Evolutionary conservation across 106 monocot genomes (phyloP).

Genomic region (Apostasia shenzhenica): DNA sequence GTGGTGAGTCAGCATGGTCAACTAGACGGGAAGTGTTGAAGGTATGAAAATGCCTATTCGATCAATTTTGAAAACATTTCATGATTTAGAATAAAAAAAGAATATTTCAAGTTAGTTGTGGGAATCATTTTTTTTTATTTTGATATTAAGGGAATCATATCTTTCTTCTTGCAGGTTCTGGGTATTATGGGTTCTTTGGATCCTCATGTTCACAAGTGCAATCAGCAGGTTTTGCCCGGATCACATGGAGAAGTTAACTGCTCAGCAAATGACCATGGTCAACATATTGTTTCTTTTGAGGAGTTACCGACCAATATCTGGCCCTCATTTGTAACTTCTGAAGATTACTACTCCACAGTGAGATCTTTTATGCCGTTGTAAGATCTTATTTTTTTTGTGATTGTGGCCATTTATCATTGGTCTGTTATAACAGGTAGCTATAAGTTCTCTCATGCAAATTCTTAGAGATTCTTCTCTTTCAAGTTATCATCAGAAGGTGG

Average conservation of each 20-base stretch:
- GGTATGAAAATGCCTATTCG: constrained; percentile 28
- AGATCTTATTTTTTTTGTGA: background rate
- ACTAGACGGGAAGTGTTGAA: constrained; percentile 94
- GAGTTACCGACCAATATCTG: constrained; percentile 81
- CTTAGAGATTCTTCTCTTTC: constrained; percentile 93
- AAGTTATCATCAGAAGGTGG: constrained; percentile 96
- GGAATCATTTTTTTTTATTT: background rate
- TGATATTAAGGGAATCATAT: background rate
- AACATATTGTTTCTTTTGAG: constrained; percentile 91
- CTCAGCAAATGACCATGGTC: constrained; percentile 55
- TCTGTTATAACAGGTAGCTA: constrained; percentile 59
- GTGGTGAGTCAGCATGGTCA: constrained; percentile 95
- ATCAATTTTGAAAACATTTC: background rate
- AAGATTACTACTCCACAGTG: constrained; percentile 97
- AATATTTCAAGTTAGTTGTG: no score
- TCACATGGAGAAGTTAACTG: constrained; percentile 73
- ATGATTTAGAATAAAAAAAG: background rate
- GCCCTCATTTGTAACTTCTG: constrained; percentile 90
- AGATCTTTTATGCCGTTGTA: background rate
- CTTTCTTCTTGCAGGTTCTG: constrained; percentile 54
- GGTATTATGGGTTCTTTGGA: constrained; percentile 99
- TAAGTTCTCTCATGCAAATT: constrained; percentile 92
- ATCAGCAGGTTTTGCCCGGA: constrained; percentile 76
- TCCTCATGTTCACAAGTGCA: constrained; percentile 94
- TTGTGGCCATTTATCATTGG: constrained; percentile 6